Base-by-base conservation (phyloP, 148 eudicot genomes). In the Rhododendron vialii region DNA sequence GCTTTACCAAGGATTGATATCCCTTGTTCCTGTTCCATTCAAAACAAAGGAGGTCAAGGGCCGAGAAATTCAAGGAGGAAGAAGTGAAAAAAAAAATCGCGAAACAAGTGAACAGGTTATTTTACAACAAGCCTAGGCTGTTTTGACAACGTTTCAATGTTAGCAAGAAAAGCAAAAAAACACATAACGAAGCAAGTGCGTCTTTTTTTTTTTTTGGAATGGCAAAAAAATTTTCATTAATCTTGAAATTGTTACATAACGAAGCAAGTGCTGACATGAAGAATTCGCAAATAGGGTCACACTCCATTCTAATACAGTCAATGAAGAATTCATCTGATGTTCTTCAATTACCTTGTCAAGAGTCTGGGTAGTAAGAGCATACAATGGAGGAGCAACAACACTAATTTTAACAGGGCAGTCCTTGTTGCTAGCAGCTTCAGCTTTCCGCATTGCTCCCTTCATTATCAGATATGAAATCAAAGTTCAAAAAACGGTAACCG, bases 401-500 rank as follows among this genome's bases (percentile, higher is more conserved):
- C 94, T 93, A 77, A 98, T 98, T 89, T 95, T 98, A 83, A 98
- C 98, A 48, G 99, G 99, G 88, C 99, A 98, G 75, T 93, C 96
- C 35, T 92, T 89, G 17, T 91, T 95, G 85, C 98, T 94, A 84
- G 93, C 92, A 75, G 98, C 98, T 92, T 98, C 99, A 87, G 99
- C 99, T 90, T 91, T 94, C 69, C 96, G 96, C 99, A 98, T 98
- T 77, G 99, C 98, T 88, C 92, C 98, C 99, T 98, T 26, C 51
- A 45, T 53, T 53, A 50, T 50, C 14, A 50, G 55, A 50, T 50
- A 13, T 2, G 59, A 53, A 53, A 53, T 53, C 4, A 53, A 53
- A 53, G 20, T 15, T 53, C 59, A 53, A 15, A 53, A 36, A 53
- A 53, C 0, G 59, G 18, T 15, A 14, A 14, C 15, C 0, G 55